These are phyloP conservation scores for Biscogniauxia mediterranea DNA, from an alignment of 2,329 filamentous ascomycete species.

Conservation along the genomic window DNA sequence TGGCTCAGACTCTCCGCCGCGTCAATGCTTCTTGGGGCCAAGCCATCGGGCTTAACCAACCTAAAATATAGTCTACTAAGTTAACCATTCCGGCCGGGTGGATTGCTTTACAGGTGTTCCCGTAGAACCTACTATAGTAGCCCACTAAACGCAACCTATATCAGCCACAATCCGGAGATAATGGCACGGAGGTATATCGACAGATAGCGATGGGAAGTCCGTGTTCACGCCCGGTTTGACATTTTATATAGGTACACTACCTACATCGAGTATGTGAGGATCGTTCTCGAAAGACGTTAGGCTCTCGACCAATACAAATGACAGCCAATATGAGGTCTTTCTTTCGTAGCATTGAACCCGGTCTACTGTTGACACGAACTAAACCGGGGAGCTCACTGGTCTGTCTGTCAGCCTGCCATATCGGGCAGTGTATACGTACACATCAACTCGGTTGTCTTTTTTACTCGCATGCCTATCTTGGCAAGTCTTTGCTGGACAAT, in stretches of 20 bases:
- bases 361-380: background rate
- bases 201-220: background rate
- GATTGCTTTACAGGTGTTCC: background rate
- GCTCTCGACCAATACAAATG: background rate
- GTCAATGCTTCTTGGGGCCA: background rate
- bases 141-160: background rate
- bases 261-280: too few relatives aligned
- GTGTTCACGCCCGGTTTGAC: too few relatives aligned
- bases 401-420: background rate
- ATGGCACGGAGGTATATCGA: background rate
- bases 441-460: background rate
- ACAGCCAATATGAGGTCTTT: background rate
- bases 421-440: background rate
- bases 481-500: background rate
- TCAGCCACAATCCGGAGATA: background rate
- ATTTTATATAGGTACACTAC: too few relatives aligned
- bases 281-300: too few relatives aligned
- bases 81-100: too few relatives aligned
- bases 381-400: background rate
- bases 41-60: background rate
- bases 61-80: background rate
- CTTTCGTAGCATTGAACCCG: background rate
- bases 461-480: background rate
- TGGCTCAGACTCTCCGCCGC: background rate
- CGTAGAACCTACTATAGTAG: too few relatives aligned